Evolutionary conservation across 371 early-diverging fungal genomes (phyloP).

Genomic region (Smittium mucronatum): DNA sequence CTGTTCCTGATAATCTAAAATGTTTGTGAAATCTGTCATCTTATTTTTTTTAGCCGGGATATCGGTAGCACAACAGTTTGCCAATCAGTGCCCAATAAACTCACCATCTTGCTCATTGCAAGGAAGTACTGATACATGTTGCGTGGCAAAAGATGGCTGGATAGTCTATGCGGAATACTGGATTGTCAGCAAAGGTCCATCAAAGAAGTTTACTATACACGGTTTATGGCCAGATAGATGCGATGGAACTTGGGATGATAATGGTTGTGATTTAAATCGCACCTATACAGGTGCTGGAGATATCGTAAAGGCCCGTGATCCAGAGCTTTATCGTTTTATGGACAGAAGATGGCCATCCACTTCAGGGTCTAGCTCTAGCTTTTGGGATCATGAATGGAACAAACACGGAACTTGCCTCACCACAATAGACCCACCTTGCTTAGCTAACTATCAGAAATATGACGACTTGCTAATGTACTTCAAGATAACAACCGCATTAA

Average conservation of each 20-base stretch:
- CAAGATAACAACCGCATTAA: conserved; percentile 35
- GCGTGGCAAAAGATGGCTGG: neutral
- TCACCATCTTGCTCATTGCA: neutral
- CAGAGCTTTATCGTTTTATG: conserved; percentile 39
- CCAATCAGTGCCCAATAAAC: neutral
- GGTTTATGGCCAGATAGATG: conserved; percentile 65
- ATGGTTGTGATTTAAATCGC: conserved; percentile 52
- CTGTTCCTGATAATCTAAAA: no score
- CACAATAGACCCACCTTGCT: conserved; percentile 46
- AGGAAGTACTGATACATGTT: neutral
- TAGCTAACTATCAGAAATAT: conserved; percentile 29
- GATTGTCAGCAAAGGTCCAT: conserved; percentile 39
- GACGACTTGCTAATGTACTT: conserved; percentile 49
- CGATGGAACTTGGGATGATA: conserved; percentile 39
- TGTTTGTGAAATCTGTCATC: neutral
- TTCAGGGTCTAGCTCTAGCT: conserved; percentile 42
- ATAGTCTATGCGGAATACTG: conserved; percentile 20
- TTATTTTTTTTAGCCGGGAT: neutral
- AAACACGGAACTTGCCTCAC: conserved; percentile 72
- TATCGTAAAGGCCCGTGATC: conserved; percentile 29
- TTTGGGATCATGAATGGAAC: conserved; percentile 62
- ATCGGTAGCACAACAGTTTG: neutral
- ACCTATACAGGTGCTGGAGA: conserved; percentile 36
- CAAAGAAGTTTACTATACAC: conserved; percentile 47
- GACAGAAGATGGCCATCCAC: conserved; percentile 61